These are phyloP conservation scores for Vanderwaltozyma yarrowii DNA, from an alignment of 805 yeast species.

Conservation along the genomic window DNA sequence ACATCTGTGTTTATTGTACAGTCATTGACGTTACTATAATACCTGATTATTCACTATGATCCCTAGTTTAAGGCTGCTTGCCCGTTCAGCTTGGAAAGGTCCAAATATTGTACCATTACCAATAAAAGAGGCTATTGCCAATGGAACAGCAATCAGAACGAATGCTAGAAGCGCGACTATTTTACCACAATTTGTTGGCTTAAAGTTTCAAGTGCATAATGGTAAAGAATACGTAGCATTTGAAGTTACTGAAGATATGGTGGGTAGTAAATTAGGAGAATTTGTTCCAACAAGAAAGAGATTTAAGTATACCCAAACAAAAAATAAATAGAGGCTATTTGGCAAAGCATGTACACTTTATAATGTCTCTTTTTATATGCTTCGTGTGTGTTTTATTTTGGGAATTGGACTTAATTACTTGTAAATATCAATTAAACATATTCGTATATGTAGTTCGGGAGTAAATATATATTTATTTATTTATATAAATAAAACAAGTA, in stretches of 20 bases:
- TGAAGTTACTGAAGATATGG: constrained; percentile 89
- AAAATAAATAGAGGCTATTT: constrained; percentile 46
- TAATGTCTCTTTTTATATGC: too few species aligned
- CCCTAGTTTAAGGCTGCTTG: constrained; percentile 26
- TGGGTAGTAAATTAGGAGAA: constrained; percentile 90
- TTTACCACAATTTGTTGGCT: constrained; percentile 90
- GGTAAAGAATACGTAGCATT: constrained; percentile 90
- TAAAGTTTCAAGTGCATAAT: constrained; percentile 90
- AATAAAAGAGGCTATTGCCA: constrained; percentile 70
- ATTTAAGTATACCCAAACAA: constrained; percentile 70
- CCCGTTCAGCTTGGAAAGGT: constrained; percentile 59
- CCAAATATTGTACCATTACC: constrained; percentile 94
- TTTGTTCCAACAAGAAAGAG: constrained; percentile 90
- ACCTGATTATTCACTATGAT: constrained; percentile 1
- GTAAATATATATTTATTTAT: too few species aligned
- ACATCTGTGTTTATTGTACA: too few species aligned
- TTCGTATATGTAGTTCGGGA: too few species aligned
- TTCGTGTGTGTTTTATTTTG: too few species aligned
- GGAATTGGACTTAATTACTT: too few species aligned
- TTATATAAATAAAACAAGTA: too few species aligned
- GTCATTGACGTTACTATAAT: too few species aligned
- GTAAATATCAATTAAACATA: too few species aligned
- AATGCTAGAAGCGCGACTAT: constrained; percentile 92
- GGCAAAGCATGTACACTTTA: too few species aligned
- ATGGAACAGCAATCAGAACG: constrained; percentile 85